Percentiles rank a stretch among this genome's conserved stretches.
These are phyloP conservation scores for Chloranthus sessilifolius DNA, from an alignment of 164 flowering plant genomes.

Conservation along the genomic window DNA sequence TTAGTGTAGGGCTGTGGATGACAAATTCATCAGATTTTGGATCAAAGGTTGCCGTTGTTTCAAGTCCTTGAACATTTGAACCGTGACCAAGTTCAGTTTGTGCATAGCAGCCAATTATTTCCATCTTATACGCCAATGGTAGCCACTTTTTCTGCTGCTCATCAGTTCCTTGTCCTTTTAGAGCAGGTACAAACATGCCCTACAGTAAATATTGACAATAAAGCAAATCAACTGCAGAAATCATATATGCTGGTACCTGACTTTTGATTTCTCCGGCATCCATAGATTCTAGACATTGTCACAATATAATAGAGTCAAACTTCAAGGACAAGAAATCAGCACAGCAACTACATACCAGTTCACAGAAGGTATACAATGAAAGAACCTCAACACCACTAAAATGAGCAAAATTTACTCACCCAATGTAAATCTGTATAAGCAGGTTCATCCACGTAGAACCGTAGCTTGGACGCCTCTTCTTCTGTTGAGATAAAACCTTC, in stretches of 20 bases:
- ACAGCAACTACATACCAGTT: background rate
- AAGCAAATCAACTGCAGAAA: background rate
- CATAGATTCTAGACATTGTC: too few species aligned
- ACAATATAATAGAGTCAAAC: too few species aligned
- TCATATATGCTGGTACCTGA: too few species aligned
- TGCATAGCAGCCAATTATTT: conserved; percentile 98
- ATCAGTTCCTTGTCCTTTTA: conserved; percentile 94
- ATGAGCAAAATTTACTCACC: conserved; percentile 33
- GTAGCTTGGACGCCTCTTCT: conserved; percentile 68
- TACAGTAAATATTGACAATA: conserved; percentile 15
- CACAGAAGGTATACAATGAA: background rate
- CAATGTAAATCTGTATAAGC: conserved; percentile 95
- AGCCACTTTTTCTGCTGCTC: conserved; percentile 95
- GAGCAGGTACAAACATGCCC: conserved; percentile 96
- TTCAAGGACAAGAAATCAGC: too few species aligned
- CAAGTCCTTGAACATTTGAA: conserved; percentile 98
- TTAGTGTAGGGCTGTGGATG: conserved; percentile 86
- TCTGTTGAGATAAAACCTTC: conserved; percentile 44
- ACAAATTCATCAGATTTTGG: conserved; percentile 80
- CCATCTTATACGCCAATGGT: conserved; percentile 91
- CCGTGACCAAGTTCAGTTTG: conserved; percentile 99
- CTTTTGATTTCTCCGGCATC: too few species aligned
- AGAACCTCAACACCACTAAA: background rate
- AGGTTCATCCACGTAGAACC: conserved; percentile 79
- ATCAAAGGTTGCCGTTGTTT: conserved; percentile 97